These are phyloP conservation scores for Melanopsichium pennsylvanicum DNA, from an alignment of 1,284 basidiomycete species.

Conservation along the genomic window DNA sequence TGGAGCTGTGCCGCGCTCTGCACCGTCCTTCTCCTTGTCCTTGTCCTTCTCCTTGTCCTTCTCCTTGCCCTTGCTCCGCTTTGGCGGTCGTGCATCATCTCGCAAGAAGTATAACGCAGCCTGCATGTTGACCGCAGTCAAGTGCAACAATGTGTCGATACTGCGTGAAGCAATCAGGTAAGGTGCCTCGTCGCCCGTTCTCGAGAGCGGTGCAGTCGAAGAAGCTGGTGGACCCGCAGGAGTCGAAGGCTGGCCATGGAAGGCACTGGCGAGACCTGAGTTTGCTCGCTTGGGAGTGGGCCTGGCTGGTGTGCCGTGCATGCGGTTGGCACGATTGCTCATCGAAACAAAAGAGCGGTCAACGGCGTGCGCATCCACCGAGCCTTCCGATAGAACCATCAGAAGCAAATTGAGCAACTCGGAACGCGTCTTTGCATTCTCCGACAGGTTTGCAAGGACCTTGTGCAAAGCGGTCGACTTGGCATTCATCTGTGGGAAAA, in stretches of 20 bases:
- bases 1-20: conserved; percentile 42
- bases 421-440: conserved; percentile 88
- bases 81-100: conserved; percentile 53
- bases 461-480: conserved; percentile 85
- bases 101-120: conserved; percentile 61
- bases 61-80: conserved; percentile 55
- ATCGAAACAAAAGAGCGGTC: conserved; percentile 94
- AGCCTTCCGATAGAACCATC: conserved; percentile 91
- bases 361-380: conserved; percentile 86
- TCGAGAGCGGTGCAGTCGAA: conserved; percentile 56
- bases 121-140: conserved; percentile 55
- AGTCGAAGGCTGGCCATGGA: conserved; percentile 10
- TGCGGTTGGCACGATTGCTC: conserved; percentile 63
- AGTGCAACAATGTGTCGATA: conserved; percentile 58
- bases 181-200: conserved; percentile 64
- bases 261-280: conserved; percentile 33
- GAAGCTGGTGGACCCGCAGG: conserved; percentile 4
- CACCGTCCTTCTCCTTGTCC: conserved; percentile 4
- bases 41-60: conserved; percentile 35
- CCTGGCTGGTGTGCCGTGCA: conserved; percentile 51
- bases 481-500: conserved; percentile 87
- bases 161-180: conserved; percentile 63
- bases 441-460: conserved; percentile 92
- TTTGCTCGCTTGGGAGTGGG: conserved; percentile 46
- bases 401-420: conserved; percentile 93